Percentiles rank a stretch among this genome's conserved stretches.
Evolutionary conservation across 176 grass and related monocot genomes (phyloP).

Genomic region (Bolboschoenus planiculmis): DNA sequence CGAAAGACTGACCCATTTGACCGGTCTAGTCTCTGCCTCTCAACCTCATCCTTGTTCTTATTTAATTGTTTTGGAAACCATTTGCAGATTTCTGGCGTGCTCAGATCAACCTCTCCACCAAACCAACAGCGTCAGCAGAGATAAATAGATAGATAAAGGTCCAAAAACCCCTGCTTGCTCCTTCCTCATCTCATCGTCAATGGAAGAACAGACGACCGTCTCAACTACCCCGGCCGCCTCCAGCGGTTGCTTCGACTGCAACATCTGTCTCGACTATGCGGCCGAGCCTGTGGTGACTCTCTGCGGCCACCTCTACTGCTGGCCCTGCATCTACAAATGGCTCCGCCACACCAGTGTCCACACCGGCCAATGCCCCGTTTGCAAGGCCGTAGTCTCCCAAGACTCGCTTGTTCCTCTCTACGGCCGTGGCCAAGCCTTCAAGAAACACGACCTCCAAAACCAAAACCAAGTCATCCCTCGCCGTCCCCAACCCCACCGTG

Average conservation of each 20-base stretch:
- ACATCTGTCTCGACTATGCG: constrained; percentile 81
- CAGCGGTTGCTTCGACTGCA: constrained; percentile 80
- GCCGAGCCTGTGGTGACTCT: constrained; percentile 78
- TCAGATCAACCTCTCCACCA: neutral
- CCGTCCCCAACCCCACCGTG: constrained; percentile 32
- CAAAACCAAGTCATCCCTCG: constrained; percentile 22
- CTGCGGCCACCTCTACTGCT: constrained; percentile 96
- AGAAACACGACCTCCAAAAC: constrained; percentile 11
- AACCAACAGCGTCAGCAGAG: neutral
- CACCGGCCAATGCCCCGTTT: constrained; percentile 55
- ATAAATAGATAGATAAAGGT: neutral
- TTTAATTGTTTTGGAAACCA: neutral
- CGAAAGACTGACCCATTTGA: neutral
- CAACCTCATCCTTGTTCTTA: neutral
- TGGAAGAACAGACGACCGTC: neutral
- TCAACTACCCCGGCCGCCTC: neutral
- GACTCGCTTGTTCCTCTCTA: constrained; percentile 75
- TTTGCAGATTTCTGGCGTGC: neutral
- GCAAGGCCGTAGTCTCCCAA: constrained; percentile 50
- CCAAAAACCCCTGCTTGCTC: neutral
- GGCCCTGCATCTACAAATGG: constrained; percentile 98
- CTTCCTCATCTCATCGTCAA: neutral
- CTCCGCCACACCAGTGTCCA: constrained; percentile 33
- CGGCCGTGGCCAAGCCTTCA: constrained; percentile 51
- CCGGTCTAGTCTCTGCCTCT: neutral